Percentiles rank a stretch among this genome's conserved stretches.
Conservation (phyloP, 345 rosid genomes). For the Populus simonii region DNA sequence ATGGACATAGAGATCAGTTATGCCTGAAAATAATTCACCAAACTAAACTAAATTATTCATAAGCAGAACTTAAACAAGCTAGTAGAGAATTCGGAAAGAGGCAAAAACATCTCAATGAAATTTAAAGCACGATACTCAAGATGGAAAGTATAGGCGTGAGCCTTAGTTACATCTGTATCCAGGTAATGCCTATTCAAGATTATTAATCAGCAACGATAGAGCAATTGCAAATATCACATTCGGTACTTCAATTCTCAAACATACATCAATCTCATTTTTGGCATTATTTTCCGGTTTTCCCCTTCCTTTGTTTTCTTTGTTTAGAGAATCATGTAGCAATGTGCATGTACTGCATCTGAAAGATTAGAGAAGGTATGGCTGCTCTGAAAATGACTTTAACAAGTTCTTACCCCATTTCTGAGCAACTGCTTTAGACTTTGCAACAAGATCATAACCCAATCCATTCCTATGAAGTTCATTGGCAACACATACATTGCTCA, state of each 20-base stretch:
- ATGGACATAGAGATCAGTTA: slow-evolving; percentile 87
- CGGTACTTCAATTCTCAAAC: no score
- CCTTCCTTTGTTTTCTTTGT: no score
- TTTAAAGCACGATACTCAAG: no score
- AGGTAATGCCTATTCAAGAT: neutral
- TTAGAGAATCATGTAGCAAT: neutral
- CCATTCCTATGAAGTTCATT: slow-evolving; percentile 79
- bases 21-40: slow-evolving; percentile 47
- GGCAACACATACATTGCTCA: slow-evolving; percentile 88
- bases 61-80: no score
- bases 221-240: neutral
- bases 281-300: no score
- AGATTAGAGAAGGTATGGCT: neutral
- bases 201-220: neutral
- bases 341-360: neutral
- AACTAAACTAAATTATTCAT: neutral
- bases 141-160: no score
- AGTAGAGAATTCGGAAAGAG: no score
- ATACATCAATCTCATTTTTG: no score
- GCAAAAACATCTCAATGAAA: no score
- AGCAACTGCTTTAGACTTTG: slow-evolving; percentile 59
- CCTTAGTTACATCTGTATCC: neutral
- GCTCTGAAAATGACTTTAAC: neutral
- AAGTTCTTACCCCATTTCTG: slow-evolving; percentile 67
- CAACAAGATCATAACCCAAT: slow-evolving; percentile 56